Evolutionary conservation across 2,329 filamentous ascomycete genomes (phyloP), one percentile per base, ranked within the genome.

Genomic region (Ceratocystis cacaofunesta): DNA sequence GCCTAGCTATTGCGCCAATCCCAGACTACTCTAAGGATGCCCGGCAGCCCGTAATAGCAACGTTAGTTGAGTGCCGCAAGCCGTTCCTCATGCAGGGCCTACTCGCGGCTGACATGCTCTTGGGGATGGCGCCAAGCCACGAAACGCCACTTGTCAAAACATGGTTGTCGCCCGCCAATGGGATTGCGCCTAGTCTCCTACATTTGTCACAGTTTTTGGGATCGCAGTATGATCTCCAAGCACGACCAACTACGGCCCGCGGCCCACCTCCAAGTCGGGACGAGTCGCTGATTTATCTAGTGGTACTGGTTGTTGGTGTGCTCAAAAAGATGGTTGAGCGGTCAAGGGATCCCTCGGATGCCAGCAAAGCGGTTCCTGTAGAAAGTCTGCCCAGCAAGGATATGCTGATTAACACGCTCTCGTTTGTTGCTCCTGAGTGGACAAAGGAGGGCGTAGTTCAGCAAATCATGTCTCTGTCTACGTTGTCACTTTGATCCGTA

Each of bases 21-120:
- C 94, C 94, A 0, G 89, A 92, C 52, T 80, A 82, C 67, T 74
- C 71, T 15, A 72, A 74, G 48, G 76, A 81, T 52, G 80, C 81
- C 17, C 83, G 85, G 46, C 81, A 82, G 17, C 79, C 82, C 1
- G 81, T 82, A 67, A 74, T 86, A 30, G 76, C 88, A 0, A 82
- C 85, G 0, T 80, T 91, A 4, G 83, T 94, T 4, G 91, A 96
- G 73, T 85, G 84, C 3, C 85, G 94, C 66, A 96, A 95, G 74
- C 88, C 94, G 0, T 87, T 90, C 71, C 77, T 99, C 10, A 94
- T 95, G 82, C 94, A 99, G 75, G 92, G 91, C 1, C 83, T 97
- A 70, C 80, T 97, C 5, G 89, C 91, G 1, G 92, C 90, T 0
- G 92, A 97, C 70, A 95, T 97, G 63, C 77, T 97, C 2, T 85